Evolutionary conservation across 1,284 basidiomycete genomes (phyloP).

Genomic region (Xerocomus minutiporus): DNA sequence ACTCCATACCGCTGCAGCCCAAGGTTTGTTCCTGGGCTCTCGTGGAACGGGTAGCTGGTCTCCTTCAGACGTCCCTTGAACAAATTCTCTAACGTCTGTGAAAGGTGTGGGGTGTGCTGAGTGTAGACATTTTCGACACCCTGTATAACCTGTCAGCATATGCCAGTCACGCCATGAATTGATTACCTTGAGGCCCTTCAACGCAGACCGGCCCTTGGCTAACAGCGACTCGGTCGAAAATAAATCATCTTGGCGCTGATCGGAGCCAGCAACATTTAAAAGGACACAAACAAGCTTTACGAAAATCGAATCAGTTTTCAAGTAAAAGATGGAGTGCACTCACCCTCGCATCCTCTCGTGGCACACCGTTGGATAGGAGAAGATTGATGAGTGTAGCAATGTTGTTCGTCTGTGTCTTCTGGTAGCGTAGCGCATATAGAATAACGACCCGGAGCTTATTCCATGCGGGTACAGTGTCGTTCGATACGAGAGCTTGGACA

Average conservation of each 20-base stretch:
- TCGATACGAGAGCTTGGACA: conserved; percentile 72
- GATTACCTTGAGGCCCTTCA: conserved; percentile 89
- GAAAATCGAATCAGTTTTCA: conserved; percentile 3
- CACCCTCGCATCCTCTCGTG: conserved; percentile 79
- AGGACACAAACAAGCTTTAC: conserved; percentile 86
- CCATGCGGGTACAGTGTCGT: conserved; percentile 63
- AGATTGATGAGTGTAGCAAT: conserved; percentile 82
- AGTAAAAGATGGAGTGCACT: conserved; percentile 22
- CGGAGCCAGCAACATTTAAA: conserved; percentile 90
- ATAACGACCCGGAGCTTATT: conserved; percentile 94
- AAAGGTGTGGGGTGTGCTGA: conserved; percentile 92
- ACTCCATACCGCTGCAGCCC: conserved; percentile 57
- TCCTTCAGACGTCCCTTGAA: conserved; percentile 86
- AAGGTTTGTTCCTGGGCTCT: conserved; percentile 63
- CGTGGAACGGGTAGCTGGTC: conserved; percentile 86
- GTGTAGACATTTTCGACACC: conserved; percentile 99
- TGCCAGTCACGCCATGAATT: not conserved
- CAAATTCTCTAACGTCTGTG: conserved; percentile 87
- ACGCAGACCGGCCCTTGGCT: conserved; percentile 88
- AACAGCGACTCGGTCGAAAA: conserved; percentile 96
- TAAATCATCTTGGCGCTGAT: conserved; percentile 95
- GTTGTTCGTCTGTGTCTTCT: conserved; percentile 83
- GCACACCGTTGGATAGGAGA: conserved; percentile 78
- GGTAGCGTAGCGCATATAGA: conserved; percentile 91
- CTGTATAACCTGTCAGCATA: conserved; percentile 35